Conservation (phyloP, 2,329 filamentous ascomycete genomes). For the Byssochlamys sp. region DNA sequence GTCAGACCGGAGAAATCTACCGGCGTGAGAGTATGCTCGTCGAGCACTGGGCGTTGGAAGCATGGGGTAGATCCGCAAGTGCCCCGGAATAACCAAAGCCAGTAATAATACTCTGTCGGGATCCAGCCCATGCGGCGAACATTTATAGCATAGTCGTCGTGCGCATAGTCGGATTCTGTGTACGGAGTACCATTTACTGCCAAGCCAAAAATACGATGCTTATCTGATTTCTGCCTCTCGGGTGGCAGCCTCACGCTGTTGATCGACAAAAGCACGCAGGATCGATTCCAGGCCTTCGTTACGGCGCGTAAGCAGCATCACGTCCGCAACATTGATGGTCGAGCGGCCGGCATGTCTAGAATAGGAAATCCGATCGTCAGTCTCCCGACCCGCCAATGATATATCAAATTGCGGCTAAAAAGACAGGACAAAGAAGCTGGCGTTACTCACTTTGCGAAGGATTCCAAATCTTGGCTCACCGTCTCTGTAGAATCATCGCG, state of each 20-base stretch:
- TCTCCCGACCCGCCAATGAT: background rate
- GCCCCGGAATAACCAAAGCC: background rate
- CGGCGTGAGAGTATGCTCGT: background rate
- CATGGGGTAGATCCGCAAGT: background rate
- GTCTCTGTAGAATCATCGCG: conserved; percentile 34
- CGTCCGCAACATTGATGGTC: conserved; percentile 75
- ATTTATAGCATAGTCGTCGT: background rate
- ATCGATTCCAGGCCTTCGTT: conserved; percentile 77
- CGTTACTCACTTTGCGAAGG: conserved; percentile 46
- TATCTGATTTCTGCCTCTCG: too few species aligned
- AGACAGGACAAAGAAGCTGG: background rate
- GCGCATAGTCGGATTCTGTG: background rate
- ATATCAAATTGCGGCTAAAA: background rate
- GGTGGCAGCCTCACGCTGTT: conserved; percentile 2
- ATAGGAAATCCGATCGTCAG: conserved; percentile 24
- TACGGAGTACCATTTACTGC: too few species aligned
- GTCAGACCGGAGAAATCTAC: background rate
- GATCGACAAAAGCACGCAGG: conserved; percentile 40
- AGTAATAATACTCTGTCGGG: background rate
- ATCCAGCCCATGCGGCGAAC: background rate
- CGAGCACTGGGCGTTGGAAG: background rate
- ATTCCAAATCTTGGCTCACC: conserved; percentile 52
- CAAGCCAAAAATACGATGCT: too few species aligned
- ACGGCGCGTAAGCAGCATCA: conserved; percentile 72
- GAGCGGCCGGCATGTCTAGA: conserved; percentile 68